Evolutionary conservation across 225 moss, liverwort and hornwort species (phyloP).

Genomic region (Physcomitrium patens): DNA sequence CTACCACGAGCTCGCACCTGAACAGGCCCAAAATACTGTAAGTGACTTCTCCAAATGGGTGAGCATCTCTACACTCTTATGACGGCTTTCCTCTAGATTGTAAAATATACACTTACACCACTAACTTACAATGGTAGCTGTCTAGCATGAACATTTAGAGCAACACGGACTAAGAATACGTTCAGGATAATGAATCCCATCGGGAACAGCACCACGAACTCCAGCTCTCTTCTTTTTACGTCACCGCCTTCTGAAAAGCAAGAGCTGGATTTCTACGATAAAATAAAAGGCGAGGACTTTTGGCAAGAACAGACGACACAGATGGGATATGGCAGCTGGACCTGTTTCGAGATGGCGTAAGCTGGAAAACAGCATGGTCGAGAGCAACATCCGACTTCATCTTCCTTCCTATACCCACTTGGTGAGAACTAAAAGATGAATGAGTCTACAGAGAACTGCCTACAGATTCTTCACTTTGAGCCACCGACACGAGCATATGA

Average conservation of each 20-base stretch:
- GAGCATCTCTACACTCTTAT: background rate
- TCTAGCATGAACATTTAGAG: background rate
- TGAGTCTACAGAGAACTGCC: conserved; percentile 22
- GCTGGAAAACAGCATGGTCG: conserved; percentile 59
- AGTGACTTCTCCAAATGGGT: background rate
- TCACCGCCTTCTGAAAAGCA: background rate
- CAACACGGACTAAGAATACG: background rate
- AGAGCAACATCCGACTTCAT: conserved; percentile 70
- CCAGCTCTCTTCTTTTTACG: too few relatives aligned
- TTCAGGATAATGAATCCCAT: conserved; percentile 26
- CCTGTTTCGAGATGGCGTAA: conserved; percentile 64
- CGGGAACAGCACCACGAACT: background rate
- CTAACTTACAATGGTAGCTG: background rate
- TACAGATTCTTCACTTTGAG: conserved; percentile 37
- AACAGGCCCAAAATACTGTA: conserved; percentile 19
- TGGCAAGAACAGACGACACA: background rate
- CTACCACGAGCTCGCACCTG: conserved; percentile 95
- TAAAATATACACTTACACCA: background rate
- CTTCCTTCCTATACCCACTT: conserved; percentile 34
- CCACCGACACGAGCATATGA: conserved; percentile 47
- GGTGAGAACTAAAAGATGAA: conserved; percentile 13
- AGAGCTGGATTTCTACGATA: background rate
- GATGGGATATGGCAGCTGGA: background rate
- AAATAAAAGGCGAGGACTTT: background rate
- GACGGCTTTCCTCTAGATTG: background rate